These are phyloP conservation scores for Groenewaldozyma tartarivorans DNA, from an alignment of 805 yeast genomes.

Conservation along the genomic window DNA sequence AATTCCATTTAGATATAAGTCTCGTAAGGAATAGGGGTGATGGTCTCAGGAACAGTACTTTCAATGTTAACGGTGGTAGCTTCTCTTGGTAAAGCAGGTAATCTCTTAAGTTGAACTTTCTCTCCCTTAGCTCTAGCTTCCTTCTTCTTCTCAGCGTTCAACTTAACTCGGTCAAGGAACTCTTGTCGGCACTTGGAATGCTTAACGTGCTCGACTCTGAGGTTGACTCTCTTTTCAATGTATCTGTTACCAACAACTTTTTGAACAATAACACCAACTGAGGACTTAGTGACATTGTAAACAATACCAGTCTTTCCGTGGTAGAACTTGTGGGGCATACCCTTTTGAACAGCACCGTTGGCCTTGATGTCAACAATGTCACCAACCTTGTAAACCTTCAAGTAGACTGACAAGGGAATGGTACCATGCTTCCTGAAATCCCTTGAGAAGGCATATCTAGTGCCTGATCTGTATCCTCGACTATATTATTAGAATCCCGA, in stretches of 20 bases:
- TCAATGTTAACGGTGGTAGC: conserved; percentile 75
- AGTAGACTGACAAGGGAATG: conserved; percentile 90
- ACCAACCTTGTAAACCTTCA: conserved; percentile 97
- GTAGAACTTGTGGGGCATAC: conserved; percentile 99
- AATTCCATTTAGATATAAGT: conserved; percentile 91
- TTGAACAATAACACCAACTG: conserved; percentile 97
- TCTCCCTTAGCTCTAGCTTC: conserved; percentile 95
- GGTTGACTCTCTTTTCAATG: conserved; percentile 96
- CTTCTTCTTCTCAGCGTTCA: conserved; percentile 84
- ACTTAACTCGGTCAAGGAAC: conserved; percentile 96
- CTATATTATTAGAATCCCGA: too few species aligned
- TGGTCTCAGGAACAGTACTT: conserved; percentile 85
- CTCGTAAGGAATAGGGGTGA: conserved; percentile 99
- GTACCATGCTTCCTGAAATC: conserved; percentile 98
- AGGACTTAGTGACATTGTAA: conserved; percentile 96
- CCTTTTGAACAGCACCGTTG: conserved; percentile 98
- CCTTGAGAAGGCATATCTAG: conserved; percentile 99
- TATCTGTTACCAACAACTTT: conserved; percentile 99
- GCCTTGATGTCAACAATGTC: conserved; percentile 99
- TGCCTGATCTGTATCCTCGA: conserved; percentile 99
- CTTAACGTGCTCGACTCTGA: conserved; percentile 97
- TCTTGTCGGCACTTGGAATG: conserved; percentile 99
- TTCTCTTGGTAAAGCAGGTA: conserved; percentile 96
- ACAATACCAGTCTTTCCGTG: conserved; percentile 99
- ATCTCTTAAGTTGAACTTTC: conserved; percentile 90